Conservation (phyloP, 2,329 filamentous ascomycete species). For the Trematosphaeria pertusa region DNA sequence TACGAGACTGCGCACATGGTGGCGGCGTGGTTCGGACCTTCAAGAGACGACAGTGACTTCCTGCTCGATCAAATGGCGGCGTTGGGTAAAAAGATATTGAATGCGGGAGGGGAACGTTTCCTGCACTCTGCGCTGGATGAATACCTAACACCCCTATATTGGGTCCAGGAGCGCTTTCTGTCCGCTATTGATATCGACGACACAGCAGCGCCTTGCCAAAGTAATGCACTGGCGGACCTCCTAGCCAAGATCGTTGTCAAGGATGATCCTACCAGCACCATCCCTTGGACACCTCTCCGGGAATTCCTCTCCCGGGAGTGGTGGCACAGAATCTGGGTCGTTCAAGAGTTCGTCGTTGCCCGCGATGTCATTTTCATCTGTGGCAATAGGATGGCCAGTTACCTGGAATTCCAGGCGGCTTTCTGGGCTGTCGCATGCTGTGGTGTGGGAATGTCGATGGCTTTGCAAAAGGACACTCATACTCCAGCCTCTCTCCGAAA, state of each 20-base stretch:
- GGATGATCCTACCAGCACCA: neutral
- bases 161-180: too few relatives aligned
- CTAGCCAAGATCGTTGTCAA: neutral
- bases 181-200: too few relatives aligned
- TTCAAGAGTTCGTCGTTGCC: constrained; percentile 4
- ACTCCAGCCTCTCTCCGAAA: neutral
- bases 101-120: neutral
- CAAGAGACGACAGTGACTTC: neutral
- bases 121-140: neutral
- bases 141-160: too few relatives aligned
- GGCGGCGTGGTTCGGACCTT: constrained; percentile 1
- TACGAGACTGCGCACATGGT: constrained; percentile 4
- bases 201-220: too few relatives aligned
- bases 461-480: neutral
- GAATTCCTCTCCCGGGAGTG: constrained; percentile 1
- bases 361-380: neutral
- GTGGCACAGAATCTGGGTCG: constrained; percentile 4
- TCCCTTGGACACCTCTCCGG: neutral
- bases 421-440: neutral
- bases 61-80: neutral
- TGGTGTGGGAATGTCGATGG: neutral
- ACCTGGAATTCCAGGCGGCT: neutral
- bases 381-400: neutral
- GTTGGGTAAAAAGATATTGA: neutral
- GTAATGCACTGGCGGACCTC: neutral